phyloP scores from a whole-genome alignment of 2,329 filamentous ascomycete species.

The Atkinsonella texensis region DNA sequence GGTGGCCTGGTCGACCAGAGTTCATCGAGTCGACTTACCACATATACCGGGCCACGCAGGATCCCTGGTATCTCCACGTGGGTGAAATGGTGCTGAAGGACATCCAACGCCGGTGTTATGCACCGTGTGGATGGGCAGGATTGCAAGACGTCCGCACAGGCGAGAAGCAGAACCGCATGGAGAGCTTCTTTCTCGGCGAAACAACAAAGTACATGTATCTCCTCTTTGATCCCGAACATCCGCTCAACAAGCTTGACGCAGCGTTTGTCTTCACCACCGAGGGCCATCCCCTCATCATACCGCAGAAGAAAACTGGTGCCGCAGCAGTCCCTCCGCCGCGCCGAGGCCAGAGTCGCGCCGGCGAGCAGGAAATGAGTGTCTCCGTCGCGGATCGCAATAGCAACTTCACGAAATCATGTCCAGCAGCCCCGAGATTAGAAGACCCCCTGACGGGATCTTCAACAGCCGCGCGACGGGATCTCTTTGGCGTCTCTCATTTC shows the following conservation, averaged over 20 bases:
- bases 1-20: slow-evolving; percentile 93
- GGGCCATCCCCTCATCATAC: slow-evolving; percentile 84
- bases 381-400: slow-evolving; percentile 27
- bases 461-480: slow-evolving; percentile 64
- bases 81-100: slow-evolving; percentile 92
- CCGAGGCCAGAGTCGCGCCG: slow-evolving; percentile 1
- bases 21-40: slow-evolving; percentile 97
- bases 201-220: slow-evolving; percentile 94
- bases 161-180: slow-evolving; percentile 88
- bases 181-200: slow-evolving; percentile 96
- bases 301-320: slow-evolving; percentile 23
- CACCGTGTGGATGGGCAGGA: slow-evolving; percentile 85
- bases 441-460: slow-evolving; percentile 64
- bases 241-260: slow-evolving; percentile 74
- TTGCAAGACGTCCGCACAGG: slow-evolving; percentile 72
- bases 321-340: neutral
- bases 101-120: slow-evolving; percentile 79
- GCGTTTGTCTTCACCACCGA: slow-evolving; percentile 93
- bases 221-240: slow-evolving; percentile 75
- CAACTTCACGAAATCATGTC: slow-evolving; percentile 51
- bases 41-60: slow-evolving; percentile 82
- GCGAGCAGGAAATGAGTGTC: slow-evolving; percentile 3
- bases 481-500: slow-evolving; percentile 82
- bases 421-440: slow-evolving; percentile 39
- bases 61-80: slow-evolving; percentile 92